phyloP scores from a whole-genome alignment of 2,329 filamentous ascomycete species.

The Ophiocordyceps robertsii region DNA sequence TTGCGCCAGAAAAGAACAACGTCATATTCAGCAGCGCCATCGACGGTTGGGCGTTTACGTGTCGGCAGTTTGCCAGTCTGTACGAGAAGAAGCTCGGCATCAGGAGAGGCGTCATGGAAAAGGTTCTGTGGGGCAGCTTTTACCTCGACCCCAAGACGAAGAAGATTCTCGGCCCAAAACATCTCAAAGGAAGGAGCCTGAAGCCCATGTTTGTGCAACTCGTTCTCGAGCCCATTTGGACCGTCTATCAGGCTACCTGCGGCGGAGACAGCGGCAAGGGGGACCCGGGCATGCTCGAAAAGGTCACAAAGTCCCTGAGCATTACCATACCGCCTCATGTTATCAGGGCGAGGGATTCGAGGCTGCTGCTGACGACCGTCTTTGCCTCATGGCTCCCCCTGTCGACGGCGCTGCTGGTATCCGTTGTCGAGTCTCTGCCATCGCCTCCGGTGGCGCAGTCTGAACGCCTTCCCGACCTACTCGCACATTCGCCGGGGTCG shows the following conservation, averaged over 20 bases:
- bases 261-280: constrained; percentile 73
- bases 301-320: constrained; percentile 84
- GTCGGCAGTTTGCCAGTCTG: constrained; percentile 80
- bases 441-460: constrained; percentile 72
- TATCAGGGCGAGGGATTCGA: constrained; percentile 69
- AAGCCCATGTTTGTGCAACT: constrained; percentile 98
- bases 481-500: constrained; percentile 67
- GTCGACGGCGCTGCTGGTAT: constrained; percentile 84
- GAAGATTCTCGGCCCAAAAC: constrained; percentile 77
- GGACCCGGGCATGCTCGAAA: constrained; percentile 71
- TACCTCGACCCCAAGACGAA: constrained; percentile 97
- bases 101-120: constrained; percentile 76
- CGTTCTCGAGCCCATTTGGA: constrained; percentile 92
- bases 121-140: constrained; percentile 92
- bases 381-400: constrained; percentile 86
- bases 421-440: constrained; percentile 83
- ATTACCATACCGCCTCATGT: constrained; percentile 78
- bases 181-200: constrained; percentile 78
- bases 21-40: constrained; percentile 97
- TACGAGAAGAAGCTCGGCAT: constrained; percentile 97
- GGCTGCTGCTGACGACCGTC: constrained; percentile 70
- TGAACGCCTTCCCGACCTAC: constrained; percentile 62
- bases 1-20: constrained; percentile 95
- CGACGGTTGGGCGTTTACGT: constrained; percentile 98
- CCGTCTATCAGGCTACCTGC: constrained; percentile 80